Evolutionary conservation across 495 filamentous ascomycete genomes (phyloP).

Genomic region (Chaetomium fimeti): DNA sequence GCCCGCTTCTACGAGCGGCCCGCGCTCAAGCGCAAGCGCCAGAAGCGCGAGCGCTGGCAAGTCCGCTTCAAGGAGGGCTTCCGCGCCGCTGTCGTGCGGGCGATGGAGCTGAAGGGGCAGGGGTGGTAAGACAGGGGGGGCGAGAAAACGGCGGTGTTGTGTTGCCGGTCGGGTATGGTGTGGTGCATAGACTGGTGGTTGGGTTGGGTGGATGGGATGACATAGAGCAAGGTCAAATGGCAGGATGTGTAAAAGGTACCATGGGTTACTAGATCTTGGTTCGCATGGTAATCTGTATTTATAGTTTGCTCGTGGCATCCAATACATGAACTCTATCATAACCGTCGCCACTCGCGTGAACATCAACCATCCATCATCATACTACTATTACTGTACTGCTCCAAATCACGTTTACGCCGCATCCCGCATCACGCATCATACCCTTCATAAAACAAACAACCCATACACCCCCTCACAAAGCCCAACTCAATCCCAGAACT

Average conservation of each 20-base stretch:
- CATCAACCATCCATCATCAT: background rate
- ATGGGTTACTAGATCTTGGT: background rate
- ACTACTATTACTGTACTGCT: background rate
- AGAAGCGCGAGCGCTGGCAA: constrained; percentile 64
- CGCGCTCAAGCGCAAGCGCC: constrained; percentile 71
- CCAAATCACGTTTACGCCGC: background rate
- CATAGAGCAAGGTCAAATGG: background rate
- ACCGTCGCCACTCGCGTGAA: background rate
- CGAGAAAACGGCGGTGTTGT: too few species aligned
- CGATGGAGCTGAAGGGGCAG: constrained; percentile 64
- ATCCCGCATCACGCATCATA: background rate
- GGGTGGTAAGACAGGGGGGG: constrained; percentile 59
- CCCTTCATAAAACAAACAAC: background rate
- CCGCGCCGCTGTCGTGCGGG: constrained; percentile 55
- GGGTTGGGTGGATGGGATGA: background rate
- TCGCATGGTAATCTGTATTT: constrained; percentile 18
- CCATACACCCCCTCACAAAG: background rate
- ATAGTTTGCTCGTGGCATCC: background rate
- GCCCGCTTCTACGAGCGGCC: constrained; percentile 71
- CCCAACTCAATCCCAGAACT: constrained; percentile 20
- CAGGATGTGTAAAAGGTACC: background rate
- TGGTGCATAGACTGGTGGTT: too few species aligned
- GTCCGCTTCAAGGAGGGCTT: constrained; percentile 65
- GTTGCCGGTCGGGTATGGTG: too few species aligned
- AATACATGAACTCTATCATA: background rate